phyloP scores from a whole-genome alignment of 176 grass and related monocot species.

The Carex pumila region DNA sequence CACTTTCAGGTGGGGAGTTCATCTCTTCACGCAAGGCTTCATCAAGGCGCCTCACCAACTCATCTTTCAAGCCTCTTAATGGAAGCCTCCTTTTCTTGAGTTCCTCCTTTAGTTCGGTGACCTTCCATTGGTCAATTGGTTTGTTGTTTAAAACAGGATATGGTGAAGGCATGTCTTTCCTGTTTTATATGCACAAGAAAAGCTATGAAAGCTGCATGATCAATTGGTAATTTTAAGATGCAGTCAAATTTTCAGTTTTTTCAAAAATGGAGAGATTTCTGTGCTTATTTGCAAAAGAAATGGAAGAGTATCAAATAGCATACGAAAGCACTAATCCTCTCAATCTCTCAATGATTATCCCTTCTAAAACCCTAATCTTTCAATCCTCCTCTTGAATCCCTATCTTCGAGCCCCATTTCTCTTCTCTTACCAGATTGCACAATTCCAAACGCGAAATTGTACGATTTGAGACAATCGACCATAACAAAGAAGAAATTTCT shows the following conservation, averaged over 20 bases:
- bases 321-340: neutral
- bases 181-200: neutral
- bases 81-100: conserved; percentile 49
- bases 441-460: neutral
- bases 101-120: conserved; percentile 74
- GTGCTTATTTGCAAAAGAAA: neutral
- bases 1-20: neutral
- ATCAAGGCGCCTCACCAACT: conserved; percentile 53
- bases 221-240: neutral
- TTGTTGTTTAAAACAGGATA: conserved; percentile 50
- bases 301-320: neutral
- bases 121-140: conserved; percentile 81
- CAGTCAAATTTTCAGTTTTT: neutral
- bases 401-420: neutral
- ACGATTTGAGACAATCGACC: neutral
- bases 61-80: conserved; percentile 66
- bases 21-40: conserved; percentile 44
- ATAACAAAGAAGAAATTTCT: neutral
- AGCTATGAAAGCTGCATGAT: neutral
- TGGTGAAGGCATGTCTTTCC: conserved; percentile 30
- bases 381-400: neutral
- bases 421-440: neutral
- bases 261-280: neutral
- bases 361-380: conserved; percentile 4
- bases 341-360: neutral